A percentile compares a stretch with the other conserved stretches of the same genome.
These are phyloP conservation scores for Diaporthe sp. DNA, from an alignment of 2,329 filamentous ascomycete species.

Conservation along the genomic window DNA sequence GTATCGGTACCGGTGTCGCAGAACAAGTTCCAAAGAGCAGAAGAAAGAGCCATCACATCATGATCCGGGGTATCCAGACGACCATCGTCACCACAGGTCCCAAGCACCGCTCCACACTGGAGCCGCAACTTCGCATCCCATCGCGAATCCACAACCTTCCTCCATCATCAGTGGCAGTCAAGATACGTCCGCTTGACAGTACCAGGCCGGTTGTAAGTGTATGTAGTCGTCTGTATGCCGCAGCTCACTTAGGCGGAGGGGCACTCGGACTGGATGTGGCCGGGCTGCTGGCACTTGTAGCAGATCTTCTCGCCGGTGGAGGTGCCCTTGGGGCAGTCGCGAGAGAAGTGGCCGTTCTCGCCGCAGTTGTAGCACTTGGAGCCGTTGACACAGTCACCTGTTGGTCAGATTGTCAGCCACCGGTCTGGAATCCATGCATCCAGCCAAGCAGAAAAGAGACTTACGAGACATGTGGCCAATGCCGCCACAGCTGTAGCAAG, in stretches of 20 bases:
- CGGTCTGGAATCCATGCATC: neutral
- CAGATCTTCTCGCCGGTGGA: slow-evolving; percentile 92
- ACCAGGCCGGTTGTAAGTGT: slow-evolving; percentile 39
- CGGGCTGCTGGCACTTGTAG: slow-evolving; percentile 91
- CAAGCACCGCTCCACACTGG: slow-evolving; percentile 40
- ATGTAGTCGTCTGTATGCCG: slow-evolving; percentile 40
- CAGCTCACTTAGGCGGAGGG: slow-evolving; percentile 75
- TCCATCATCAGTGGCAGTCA: slow-evolving; percentile 37
- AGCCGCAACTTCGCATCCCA: slow-evolving; percentile 41
- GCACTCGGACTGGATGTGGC: slow-evolving; percentile 95
- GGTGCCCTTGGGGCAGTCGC: slow-evolving; percentile 95
- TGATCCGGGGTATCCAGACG: slow-evolving; percentile 42
- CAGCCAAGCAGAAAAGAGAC: slow-evolving; percentile 46
- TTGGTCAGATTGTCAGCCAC: slow-evolving; percentile 33
- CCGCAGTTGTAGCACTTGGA: slow-evolving; percentile 99
- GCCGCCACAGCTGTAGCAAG: slow-evolving; percentile 98
- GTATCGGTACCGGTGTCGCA: slow-evolving; percentile 31
- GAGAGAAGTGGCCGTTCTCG: slow-evolving; percentile 93
- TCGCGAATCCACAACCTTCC: slow-evolving; percentile 40
- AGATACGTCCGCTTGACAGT: slow-evolving; percentile 34
- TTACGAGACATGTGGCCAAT: slow-evolving; percentile 94
- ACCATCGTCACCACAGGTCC: slow-evolving; percentile 41
- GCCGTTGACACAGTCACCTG: slow-evolving; percentile 93
- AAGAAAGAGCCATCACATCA: slow-evolving; percentile 40
- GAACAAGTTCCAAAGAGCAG: slow-evolving; percentile 22